These are phyloP conservation scores for Niebla homalea DNA, from an alignment of 495 filamentous ascomycete species.

Conservation along the genomic window DNA sequence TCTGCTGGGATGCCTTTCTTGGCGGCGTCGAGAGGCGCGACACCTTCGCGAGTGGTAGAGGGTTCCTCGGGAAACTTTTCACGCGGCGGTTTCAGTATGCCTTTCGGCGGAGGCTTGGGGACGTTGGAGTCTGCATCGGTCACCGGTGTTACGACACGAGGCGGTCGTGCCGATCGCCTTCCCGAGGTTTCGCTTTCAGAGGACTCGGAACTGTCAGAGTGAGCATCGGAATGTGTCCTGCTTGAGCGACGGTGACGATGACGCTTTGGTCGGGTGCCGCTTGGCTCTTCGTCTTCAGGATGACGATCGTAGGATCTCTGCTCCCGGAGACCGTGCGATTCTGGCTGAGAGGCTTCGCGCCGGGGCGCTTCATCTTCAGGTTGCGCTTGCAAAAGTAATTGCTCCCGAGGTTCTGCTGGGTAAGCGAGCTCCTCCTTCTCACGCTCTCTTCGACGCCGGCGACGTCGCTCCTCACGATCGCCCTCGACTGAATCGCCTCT, in stretches of 20 bases:
- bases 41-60: conserved; percentile 53
- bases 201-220: conserved; percentile 11
- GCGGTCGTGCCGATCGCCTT: conserved; percentile 13
- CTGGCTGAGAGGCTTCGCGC: conserved; percentile 3
- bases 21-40: conserved; percentile 50
- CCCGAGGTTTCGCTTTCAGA: conserved; percentile 15
- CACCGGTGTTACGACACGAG: conserved; percentile 31
- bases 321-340: conserved; percentile 11
- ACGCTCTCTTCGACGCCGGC: conserved; percentile 9
- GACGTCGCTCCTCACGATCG: conserved; percentile 7
- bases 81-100: conserved; percentile 50
- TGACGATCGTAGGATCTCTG: conserved; percentile 17
- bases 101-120: conserved; percentile 34
- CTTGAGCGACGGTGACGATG: conserved; percentile 13
- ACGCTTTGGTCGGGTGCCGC: conserved; percentile 6
- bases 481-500: background rate
- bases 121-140: conserved; percentile 23
- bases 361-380: conserved; percentile 5
- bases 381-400: conserved; percentile 5
- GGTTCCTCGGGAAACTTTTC: conserved; percentile 59
- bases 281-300: conserved; percentile 6
- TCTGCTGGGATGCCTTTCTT: conserved; percentile 50
- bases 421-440: conserved; percentile 8
- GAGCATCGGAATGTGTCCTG: conserved; percentile 14
- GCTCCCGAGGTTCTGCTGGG: conserved; percentile 2